Base-by-base conservation (phyloP, 495 filamentous ascomycete species). In the Aspergillus olivimuriae region DNA sequence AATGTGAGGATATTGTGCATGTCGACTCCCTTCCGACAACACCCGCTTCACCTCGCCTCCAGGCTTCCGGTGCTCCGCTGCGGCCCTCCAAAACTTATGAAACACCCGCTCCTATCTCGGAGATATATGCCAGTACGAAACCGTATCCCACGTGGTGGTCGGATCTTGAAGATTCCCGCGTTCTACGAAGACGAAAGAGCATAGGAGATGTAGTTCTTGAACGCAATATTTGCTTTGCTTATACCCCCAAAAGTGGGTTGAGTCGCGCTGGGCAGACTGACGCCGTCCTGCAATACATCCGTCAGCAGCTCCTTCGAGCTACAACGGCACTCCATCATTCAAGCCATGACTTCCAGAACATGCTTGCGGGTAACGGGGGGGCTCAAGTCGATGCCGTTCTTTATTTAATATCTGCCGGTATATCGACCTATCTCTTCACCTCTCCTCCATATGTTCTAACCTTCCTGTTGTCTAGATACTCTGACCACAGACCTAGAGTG, bases 1-100 rank as follows among this genome's bases (percentile, higher is more conserved):
- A 69, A n/a, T 95, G 91, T 58, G 86, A 95, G 55, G 88, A 96
- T 58, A 94, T 99, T 46, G 92, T 97, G 2, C 92, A 98, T 61
- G 85, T 95, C 39, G 92, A 98, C 59, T 80, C 87, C 0, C 69
- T 94, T 23, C 66, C 77, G 4, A 62, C 77, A 9, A 66, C 55
- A 39, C 61, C 44, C 26, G 48, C 48, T 30, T 63, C 52, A 18
- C 50, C 50, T 37, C 51, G 56, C 12, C 45, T 58, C 4, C 52
- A 55, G 18, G 45, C 55, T 9, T 52, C 61, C 32, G 55, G 57
- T 32, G 34, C 53, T 15, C 52, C 60, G 10, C 58, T 61, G 30
- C 59, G 58, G 34, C 63, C 64, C 51, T 47, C 62, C 28, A 67
- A 60, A 22, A 7, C 43, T 12, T 47, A 61, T 50, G 36, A 63